Base-by-base conservation (phyloP, 441 rosid species). In the Iberis amara region DNA sequence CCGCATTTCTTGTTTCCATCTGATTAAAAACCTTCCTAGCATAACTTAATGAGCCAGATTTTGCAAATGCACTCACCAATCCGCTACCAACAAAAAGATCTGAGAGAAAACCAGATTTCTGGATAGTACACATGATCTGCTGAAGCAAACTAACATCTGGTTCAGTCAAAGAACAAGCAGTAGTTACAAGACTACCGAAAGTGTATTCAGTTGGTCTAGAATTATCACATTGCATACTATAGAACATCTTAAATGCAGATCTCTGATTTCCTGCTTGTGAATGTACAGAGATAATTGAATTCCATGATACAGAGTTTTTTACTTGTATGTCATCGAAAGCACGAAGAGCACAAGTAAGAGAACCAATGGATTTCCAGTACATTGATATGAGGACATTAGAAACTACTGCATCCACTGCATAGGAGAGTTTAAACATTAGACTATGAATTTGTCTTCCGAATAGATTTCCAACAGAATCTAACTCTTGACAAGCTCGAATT, bases 11-110 rank as follows among this genome's bases (percentile, higher is more conserved):
- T 44, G 57, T 47, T 39, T 64, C 73, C 94, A 86, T 76, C 73
- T 72, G 79, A 70, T 65, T 64, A 68, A 84, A 79, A 61, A 84
- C 68, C 59, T 67, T 72, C 68, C 40, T 73, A 45, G 97, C 91
- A 60, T 66, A 64, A 68, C 68, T 68, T 41, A 76, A 46, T 44
- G 72, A 64, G 11, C 91, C 91, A 55, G 68, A 66, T 76, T 76
- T 80, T 43, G 94, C 79, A 70, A 89, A 81, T 18, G 84, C 96
- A 62, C 73, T 70, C 41, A 82, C 85, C 51, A 89, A 59, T 53
- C 91, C 94, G 64, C 97, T 89, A 7, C 97, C 97, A 40, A 89
- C 91, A 47, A 80, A 84, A 14, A 89, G 69, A 76, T 89, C 91
- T 12, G 74, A 61, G 11, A 84, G 51, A 14, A 78, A 71, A 50